These are phyloP conservation scores for Balansia obtecta DNA, from an alignment of 2,329 filamentous ascomycete genomes.

Conservation along the genomic window DNA sequence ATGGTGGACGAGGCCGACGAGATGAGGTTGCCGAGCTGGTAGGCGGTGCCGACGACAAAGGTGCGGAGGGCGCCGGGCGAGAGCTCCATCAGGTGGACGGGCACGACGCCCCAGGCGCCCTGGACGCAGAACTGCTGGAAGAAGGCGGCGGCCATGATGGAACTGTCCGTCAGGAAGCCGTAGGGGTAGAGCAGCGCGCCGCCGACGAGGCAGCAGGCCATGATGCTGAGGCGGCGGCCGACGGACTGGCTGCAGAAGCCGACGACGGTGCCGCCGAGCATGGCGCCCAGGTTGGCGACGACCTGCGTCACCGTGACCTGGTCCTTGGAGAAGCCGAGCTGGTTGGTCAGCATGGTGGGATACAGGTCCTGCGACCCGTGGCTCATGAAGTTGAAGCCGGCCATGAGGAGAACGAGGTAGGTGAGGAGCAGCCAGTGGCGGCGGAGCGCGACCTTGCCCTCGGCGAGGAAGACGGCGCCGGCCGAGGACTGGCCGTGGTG, in stretches of 20 bases:
- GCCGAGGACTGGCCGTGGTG: constrained; percentile 24
- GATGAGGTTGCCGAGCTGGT: constrained; percentile 68
- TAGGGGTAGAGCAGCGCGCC: constrained; percentile 77
- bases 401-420: constrained; percentile 79
- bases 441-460: constrained; percentile 67
- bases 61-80: constrained; percentile 61
- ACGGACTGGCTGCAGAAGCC: constrained; percentile 59
- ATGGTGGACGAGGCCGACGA: constrained; percentile 61
- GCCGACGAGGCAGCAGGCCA: constrained; percentile 50
- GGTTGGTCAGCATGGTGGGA: constrained; percentile 45
- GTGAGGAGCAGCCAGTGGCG: constrained; percentile 69
- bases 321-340: constrained; percentile 38
- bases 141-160: constrained; percentile 68
- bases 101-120: constrained; percentile 66
- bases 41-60: constrained; percentile 61
- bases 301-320: constrained; percentile 59
- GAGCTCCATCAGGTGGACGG: constrained; percentile 68
- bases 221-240: constrained; percentile 56
- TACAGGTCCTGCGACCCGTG: constrained; percentile 59
- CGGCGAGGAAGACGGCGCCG: constrained; percentile 50
- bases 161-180: constrained; percentile 49
- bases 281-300: constrained; percentile 58
- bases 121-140: constrained; percentile 74
- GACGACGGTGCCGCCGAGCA: constrained; percentile 52
- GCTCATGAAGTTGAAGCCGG: constrained; percentile 86